phyloP scores from a whole-genome alignment of 2,329 filamentous ascomycete genomes.

The Bertia moriformis region DNA sequence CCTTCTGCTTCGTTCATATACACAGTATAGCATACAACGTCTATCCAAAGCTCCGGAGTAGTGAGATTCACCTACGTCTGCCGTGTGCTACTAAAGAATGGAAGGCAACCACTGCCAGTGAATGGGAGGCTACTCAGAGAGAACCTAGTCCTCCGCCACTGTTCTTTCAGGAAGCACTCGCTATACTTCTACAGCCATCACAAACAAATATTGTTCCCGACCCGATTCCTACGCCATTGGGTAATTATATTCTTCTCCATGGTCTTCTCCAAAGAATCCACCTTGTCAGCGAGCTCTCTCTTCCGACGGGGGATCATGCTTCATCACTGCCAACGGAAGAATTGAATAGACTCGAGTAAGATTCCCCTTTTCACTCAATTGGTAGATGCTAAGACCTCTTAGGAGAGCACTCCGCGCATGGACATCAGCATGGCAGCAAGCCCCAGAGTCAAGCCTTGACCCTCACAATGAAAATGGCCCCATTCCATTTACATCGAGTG shows the following conservation, averaged over 20 bases:
- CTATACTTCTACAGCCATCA: conserved; percentile 13
- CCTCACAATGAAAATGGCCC: conserved; percentile 23
- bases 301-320: conserved; percentile 16
- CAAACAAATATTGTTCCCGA: conserved; percentile 13
- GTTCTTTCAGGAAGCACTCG: conserved; percentile 19
- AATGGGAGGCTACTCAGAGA: conserved; percentile 12
- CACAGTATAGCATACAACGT: conserved; percentile 22
- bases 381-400: background rate
- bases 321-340: conserved; percentile 17
- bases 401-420: conserved; percentile 19
- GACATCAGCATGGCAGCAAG: conserved; percentile 22
- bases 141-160: conserved; percentile 16
- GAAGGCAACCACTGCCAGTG: conserved; percentile 14
- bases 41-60: conserved; percentile 18
- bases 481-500: conserved; percentile 27
- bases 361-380: background rate
- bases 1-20: conserved; percentile 21
- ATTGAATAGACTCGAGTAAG: conserved; percentile 19
- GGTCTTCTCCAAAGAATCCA: conserved; percentile 21
- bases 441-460: conserved; percentile 20
- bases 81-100: conserved; percentile 20
- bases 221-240: conserved; percentile 19
- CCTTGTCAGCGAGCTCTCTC: conserved; percentile 18
- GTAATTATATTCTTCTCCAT: conserved; percentile 20
- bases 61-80: conserved; percentile 17